Conservation (phyloP, 768 basidiomycete genomes). For the Auricularia heimuer region DNA sequence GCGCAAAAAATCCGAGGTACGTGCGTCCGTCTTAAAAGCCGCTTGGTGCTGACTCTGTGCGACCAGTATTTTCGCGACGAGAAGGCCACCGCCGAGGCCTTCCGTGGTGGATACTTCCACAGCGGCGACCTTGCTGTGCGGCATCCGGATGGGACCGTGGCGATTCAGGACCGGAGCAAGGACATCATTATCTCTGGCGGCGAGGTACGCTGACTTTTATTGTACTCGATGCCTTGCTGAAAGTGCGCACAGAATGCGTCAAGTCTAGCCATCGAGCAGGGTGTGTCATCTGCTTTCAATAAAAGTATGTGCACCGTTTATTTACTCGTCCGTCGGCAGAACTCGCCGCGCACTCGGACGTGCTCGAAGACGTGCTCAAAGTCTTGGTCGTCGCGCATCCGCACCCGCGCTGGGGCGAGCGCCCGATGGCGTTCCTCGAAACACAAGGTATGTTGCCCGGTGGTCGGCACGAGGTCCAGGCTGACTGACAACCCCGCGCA, state of each 20-base stretch:
- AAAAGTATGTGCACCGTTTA: too few relatives aligned
- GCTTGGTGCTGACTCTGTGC: too few relatives aligned
- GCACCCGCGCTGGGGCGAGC: conserved; percentile 76
- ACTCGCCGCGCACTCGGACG: conserved; percentile 66
- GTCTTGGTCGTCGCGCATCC: conserved; percentile 69
- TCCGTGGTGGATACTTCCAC: conserved; percentile 68
- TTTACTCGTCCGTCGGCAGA: conserved; percentile 32
- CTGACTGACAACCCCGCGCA: too few relatives aligned
- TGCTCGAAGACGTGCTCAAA: conserved; percentile 40
- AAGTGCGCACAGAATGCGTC: conserved; percentile 56
- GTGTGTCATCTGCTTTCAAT: conserved; percentile 23
- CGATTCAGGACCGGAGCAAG: conserved; percentile 69
- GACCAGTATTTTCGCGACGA: conserved; percentile 73
- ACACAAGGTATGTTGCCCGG: too few relatives aligned
- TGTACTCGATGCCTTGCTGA: too few relatives aligned
- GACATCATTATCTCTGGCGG: conserved; percentile 88
- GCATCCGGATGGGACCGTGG: conserved; percentile 64
- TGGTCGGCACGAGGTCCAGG: too few relatives aligned
- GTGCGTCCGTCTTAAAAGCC: too few relatives aligned
- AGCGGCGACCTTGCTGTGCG: conserved; percentile 79
- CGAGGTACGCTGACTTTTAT: conserved; percentile 38
- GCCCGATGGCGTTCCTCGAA: conserved; percentile 76
- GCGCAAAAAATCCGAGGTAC: too few relatives aligned
- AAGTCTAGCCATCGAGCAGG: conserved; percentile 76
- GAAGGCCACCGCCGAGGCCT: conserved; percentile 70